A percentile compares a stretch with the other conserved stretches of the same genome.
Conservation (phyloP, 2,329 filamentous ascomycete genomes). For the Pseudogymnoascus sp. region DNA sequence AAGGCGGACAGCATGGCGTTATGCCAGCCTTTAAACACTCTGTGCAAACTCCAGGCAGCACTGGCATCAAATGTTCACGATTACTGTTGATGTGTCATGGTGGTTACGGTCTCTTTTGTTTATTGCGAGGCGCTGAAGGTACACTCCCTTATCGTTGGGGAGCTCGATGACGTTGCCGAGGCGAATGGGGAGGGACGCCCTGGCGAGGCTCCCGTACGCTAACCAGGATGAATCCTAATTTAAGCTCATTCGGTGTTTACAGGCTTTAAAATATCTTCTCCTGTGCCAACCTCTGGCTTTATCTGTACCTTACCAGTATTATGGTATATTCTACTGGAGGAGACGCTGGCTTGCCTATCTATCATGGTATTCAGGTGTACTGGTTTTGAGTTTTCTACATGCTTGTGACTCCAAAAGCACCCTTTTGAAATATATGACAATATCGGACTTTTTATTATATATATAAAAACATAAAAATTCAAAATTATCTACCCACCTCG, state of each 20-base stretch:
- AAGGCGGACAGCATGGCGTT: constrained; percentile 89
- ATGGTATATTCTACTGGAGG: neutral
- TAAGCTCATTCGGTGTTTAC: neutral
- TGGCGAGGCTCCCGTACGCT: neutral
- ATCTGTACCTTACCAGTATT: neutral
- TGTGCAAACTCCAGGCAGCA: neutral
- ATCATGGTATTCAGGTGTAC: neutral
- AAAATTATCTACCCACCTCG: too few relatives aligned
- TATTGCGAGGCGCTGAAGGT: neutral
- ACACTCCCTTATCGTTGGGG: constrained; percentile 4
- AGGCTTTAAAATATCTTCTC: neutral
- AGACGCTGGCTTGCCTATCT: neutral
- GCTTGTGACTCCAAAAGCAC: neutral
- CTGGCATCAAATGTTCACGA: neutral
- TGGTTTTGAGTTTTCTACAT: neutral
- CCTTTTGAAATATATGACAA: too few relatives aligned
- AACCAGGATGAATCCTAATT: neutral
- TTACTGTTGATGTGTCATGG: neutral
- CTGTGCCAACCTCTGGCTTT: neutral
- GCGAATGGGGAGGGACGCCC: neutral
- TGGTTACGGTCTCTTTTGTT: neutral
- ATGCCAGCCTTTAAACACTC: constrained; percentile 1
- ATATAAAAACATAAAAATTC: neutral
- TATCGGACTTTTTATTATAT: neutral
- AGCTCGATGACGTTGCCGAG: constrained; percentile 5